Percentiles rank a stretch among this genome's conserved stretches.
Evolutionary conservation across 495 filamentous ascomycete genomes (phyloP).

Genomic region (Neurospora tetraspora): DNA sequence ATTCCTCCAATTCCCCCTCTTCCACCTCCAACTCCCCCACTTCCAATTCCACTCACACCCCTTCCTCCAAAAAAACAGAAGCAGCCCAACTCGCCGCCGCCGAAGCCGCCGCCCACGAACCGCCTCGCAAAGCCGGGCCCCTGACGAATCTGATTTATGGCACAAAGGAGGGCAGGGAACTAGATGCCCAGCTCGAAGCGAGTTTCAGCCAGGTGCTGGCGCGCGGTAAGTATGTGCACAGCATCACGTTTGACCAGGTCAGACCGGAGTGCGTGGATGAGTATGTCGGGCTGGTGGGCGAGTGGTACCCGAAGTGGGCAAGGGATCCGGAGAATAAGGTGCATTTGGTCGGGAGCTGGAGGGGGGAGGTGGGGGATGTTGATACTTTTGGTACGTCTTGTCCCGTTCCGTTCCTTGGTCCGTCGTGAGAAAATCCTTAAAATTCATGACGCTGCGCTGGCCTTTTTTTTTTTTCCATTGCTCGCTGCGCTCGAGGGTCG

Average conservation of each 20-base stretch:
- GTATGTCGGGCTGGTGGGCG: conserved; percentile 84
- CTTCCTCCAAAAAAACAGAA: no score
- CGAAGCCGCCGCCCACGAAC: conserved; percentile 29
- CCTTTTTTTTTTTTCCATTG: no score
- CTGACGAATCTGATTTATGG: conserved; percentile 80
- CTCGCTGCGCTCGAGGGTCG: no score
- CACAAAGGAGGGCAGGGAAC: conserved; percentile 82
- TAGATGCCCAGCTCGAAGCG: conserved; percentile 89
- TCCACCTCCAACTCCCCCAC: conserved; percentile 38
- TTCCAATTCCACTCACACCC: conserved; percentile 30
- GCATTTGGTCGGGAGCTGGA: conserved; percentile 94
- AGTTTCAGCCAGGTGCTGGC: conserved; percentile 91
- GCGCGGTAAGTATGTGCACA: conserved; percentile 95
- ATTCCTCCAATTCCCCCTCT: no score
- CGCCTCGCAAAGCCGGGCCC: conserved; percentile 40
- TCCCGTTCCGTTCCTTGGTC: no score
- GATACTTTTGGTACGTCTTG: conserved; percentile 98
- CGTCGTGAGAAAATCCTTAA: no score
- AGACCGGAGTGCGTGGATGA: conserved; percentile 93
- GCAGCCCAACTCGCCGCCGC: conserved; percentile 34
- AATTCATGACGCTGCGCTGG: no score
- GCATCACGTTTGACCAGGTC: conserved; percentile 93
- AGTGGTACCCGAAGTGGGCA: conserved; percentile 87
- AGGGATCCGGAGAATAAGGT: conserved; percentile 74
- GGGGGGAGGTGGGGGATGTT: conserved; percentile 95